These are phyloP conservation scores for Davidsoniella eucalypti DNA, from an alignment of 2,329 filamentous ascomycete species.

Conservation along the genomic window DNA sequence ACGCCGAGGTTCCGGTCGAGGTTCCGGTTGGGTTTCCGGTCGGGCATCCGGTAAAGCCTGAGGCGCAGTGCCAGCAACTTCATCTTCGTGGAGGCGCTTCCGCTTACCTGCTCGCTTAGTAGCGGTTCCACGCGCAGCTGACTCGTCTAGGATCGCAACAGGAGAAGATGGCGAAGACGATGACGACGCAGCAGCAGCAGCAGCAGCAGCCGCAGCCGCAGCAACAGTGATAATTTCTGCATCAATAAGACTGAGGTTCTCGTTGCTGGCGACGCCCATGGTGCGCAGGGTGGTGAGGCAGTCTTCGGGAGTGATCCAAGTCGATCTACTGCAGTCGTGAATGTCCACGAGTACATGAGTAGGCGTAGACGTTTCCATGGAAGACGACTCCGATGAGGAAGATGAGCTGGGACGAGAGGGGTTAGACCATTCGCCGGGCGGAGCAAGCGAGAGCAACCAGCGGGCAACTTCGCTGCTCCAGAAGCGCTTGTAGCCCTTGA, in stretches of 20 bases:
- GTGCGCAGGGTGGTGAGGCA: constrained; percentile 61
- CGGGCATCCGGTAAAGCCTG: neutral
- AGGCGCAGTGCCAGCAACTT: neutral
- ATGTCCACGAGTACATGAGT: constrained; percentile 43
- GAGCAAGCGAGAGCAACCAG: constrained; percentile 36
- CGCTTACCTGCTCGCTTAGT: neutral
- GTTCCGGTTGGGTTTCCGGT: neutral
- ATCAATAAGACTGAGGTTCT: constrained; percentile 18
- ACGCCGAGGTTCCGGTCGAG: constrained; percentile 18
- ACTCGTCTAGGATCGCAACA: constrained; percentile 6
- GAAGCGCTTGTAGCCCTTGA: constrained; percentile 66
- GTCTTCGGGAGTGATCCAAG: constrained; percentile 75
- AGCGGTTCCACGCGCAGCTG: neutral
- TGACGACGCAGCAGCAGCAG: no score
- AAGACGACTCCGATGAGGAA: constrained; percentile 15
- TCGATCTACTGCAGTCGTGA: constrained; percentile 55
- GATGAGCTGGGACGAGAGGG: constrained; percentile 14
- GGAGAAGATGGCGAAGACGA: no score
- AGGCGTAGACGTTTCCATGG: constrained; percentile 9
- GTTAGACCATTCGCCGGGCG: neutral
- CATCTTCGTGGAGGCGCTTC: neutral
- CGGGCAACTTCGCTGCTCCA: constrained; percentile 75
- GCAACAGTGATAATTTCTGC: no score
- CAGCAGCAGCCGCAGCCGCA: no score
- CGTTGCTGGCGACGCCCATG: constrained; percentile 56